Evolutionary conservation across 2,329 filamentous ascomycete genomes (phyloP).

Genomic region (Didymella keratinophila): DNA sequence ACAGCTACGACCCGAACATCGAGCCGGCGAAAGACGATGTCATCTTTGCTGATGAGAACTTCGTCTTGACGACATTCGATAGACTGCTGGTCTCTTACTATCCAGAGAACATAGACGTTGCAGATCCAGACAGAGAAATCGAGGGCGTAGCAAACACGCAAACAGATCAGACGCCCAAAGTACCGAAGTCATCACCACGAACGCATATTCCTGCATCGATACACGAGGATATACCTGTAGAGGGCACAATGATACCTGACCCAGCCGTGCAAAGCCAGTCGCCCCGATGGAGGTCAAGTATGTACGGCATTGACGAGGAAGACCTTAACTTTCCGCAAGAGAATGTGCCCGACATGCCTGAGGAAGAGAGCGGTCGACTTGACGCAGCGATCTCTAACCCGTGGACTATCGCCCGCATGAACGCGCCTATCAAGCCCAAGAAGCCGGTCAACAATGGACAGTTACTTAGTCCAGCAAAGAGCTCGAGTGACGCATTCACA

Average conservation of each 20-base stretch:
- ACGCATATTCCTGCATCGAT: not conserved
- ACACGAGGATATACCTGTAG: not conserved
- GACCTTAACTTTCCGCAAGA: conserved; percentile 39
- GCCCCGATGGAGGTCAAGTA: conserved; percentile 47
- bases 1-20: conserved; percentile 75
- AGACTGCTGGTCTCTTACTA: conserved; percentile 56
- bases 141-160: conserved; percentile 7
- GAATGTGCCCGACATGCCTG: conserved; percentile 22
- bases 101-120: conserved; percentile 23
- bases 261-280: not conserved
- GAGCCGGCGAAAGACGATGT: conserved; percentile 77
- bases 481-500: conserved; percentile 2
- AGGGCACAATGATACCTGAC: not conserved
- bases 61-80: conserved; percentile 55
- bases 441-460: conserved; percentile 26
- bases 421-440: conserved; percentile 39
- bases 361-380: conserved; percentile 42
- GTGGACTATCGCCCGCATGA: conserved; percentile 60
- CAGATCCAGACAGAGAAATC: conserved; percentile 4
- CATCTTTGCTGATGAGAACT: conserved; percentile 66
- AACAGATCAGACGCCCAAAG: not conserved
- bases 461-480: conserved; percentile 38
- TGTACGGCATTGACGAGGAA: conserved; percentile 51
- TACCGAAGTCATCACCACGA: not conserved
- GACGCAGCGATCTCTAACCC: conserved; percentile 55